A percentile compares a stretch with the other conserved stretches of the same genome.
Evolutionary conservation across 1,139 yeast species (phyloP).

Genomic region (Suhomyces taliae): DNA sequence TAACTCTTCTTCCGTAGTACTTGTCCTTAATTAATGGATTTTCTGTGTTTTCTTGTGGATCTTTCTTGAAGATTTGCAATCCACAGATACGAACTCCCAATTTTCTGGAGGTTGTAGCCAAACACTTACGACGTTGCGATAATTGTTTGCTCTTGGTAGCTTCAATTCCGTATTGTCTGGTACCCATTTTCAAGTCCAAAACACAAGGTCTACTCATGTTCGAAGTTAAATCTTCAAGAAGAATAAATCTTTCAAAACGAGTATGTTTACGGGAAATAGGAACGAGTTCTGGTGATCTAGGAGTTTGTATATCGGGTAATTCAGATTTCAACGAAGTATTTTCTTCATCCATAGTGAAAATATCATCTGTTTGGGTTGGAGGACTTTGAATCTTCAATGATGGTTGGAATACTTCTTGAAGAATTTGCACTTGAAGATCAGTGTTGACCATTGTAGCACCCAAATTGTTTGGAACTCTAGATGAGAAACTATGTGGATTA

Average conservation of each 20-base stretch:
- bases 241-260: conserved; percentile 73
- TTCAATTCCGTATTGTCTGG: conserved; percentile 96
- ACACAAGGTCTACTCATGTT: conserved; percentile 87
- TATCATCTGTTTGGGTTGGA: conserved; percentile 19
- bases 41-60: conserved; percentile 9
- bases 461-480: conserved; percentile 8
- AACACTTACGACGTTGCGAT: conserved; percentile 83
- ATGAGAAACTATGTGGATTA: neutral
- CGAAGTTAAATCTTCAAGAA: conserved; percentile 88
- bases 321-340: conserved; percentile 2
- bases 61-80: conserved; percentile 52
- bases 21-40: conserved; percentile 67
- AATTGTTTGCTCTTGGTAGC: conserved; percentile 70
- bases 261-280: conserved; percentile 34
- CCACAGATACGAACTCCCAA: conserved; percentile 96
- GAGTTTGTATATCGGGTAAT: neutral
- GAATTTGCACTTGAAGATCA: conserved; percentile 40
- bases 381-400: conserved; percentile 15
- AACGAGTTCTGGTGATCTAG: neutral
- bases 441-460: conserved; percentile 41
- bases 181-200: conserved; percentile 95
- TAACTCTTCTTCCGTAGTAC: conserved; percentile 83
- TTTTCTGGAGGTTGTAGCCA: conserved; percentile 72
- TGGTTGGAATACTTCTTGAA: conserved; percentile 42
- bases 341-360: conserved; percentile 37